These are phyloP conservation scores for Ananas comosus DNA, from an alignment of 176 grass and related monocot species.

Conservation along the genomic window DNA sequence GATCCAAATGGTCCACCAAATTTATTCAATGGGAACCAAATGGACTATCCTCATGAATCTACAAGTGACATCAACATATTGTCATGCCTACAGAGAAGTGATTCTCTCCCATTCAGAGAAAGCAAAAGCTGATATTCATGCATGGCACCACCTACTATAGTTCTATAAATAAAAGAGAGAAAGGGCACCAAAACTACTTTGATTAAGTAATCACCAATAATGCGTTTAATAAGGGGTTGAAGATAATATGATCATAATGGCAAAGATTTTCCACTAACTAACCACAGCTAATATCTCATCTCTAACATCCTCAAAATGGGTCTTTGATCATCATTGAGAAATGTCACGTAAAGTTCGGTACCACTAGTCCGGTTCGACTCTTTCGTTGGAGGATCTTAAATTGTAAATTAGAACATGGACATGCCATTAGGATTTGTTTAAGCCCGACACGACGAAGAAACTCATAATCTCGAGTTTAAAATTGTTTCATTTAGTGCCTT, in stretches of 20 bases:
- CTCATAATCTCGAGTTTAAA: too few species aligned
- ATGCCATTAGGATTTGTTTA: too few species aligned
- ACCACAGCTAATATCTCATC: background rate
- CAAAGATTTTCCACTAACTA: background rate
- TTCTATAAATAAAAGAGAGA: background rate
- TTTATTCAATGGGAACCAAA: too few species aligned
- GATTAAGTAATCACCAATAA: background rate
- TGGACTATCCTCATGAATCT: too few species aligned
- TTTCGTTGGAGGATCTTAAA: background rate
- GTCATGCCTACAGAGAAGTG: background rate
- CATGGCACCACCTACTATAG: background rate
- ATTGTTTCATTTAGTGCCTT: too few species aligned
- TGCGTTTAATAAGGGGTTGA: background rate
- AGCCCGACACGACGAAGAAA: too few species aligned
- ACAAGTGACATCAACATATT: too few species aligned
- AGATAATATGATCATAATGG: background rate
- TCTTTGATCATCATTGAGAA: background rate
- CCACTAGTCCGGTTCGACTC: background rate
- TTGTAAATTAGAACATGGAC: too few species aligned
- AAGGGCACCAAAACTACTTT: background rate
- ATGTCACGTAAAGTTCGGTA: background rate
- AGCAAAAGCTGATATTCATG: background rate
- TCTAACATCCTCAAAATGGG: background rate
- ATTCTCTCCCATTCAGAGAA: background rate
- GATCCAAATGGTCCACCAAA: too few species aligned